Conservation (phyloP, 2,329 filamentous ascomycete species). For the Cladophialophora bantiana region DNA sequence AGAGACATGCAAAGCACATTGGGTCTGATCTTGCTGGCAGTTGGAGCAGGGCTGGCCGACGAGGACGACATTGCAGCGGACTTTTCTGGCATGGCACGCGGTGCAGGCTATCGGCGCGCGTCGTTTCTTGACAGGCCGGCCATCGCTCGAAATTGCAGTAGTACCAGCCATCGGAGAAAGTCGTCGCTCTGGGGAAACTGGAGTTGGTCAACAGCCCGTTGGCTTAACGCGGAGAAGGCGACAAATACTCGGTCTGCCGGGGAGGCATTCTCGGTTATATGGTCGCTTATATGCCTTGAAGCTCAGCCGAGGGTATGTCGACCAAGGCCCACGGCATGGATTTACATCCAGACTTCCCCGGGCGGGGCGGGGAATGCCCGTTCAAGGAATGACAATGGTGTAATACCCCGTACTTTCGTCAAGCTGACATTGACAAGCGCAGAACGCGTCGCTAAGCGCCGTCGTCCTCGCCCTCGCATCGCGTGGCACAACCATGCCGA, state of each 20-base stretch:
- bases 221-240: not conserved
- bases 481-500: not conserved
- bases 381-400: not conserved
- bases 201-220: not conserved
- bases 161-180: conserved; percentile 4
- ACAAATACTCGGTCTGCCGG: not conserved
- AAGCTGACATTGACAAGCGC: not conserved
- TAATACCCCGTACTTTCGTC: not conserved
- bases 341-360: not conserved
- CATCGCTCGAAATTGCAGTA: not conserved
- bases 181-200: not conserved
- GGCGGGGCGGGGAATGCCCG: not conserved
- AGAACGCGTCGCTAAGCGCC: not conserved
- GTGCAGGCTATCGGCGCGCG: conserved; percentile 60
- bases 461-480: not conserved
- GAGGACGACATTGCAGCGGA: conserved; percentile 60
- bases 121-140: conserved; percentile 16
- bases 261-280: conserved; percentile 16
- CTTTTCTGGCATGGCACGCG: conserved; percentile 60
- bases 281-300: not conserved
- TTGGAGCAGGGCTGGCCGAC: conserved; percentile 50
- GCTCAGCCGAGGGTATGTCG: conserved; percentile 1
- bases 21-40: conserved; percentile 42
- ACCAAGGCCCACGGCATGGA: not conserved
- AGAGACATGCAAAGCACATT: conserved; percentile 36